Evolutionary conservation across 352 stramenopile genomes (phyloP).

Genomic region (Globisporangium solare): DNA sequence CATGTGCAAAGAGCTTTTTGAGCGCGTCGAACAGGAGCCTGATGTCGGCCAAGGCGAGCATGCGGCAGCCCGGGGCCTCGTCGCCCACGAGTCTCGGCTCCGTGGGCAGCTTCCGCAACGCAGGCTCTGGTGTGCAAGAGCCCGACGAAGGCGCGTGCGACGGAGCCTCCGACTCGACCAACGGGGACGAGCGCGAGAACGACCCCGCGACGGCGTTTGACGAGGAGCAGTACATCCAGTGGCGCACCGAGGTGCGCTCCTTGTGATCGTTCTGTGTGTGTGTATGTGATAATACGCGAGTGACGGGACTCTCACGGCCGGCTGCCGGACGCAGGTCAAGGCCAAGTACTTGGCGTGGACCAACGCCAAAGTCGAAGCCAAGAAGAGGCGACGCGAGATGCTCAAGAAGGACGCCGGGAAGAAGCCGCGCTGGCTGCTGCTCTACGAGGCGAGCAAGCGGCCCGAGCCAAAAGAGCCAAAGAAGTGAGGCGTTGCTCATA

Average conservation of each 20-base stretch:
- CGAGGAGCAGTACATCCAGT: conserved; percentile 57
- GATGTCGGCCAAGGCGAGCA: conserved; percentile 21
- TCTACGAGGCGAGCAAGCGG: conserved; percentile 61
- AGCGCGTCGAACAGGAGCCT: conserved; percentile 37
- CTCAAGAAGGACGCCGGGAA: conserved; percentile 50
- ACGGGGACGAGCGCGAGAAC: conserved; percentile 9
- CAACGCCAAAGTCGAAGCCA: conserved; percentile 51
- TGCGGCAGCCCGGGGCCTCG: conserved; percentile 6
- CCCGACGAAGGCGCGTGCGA: conserved; percentile 7
- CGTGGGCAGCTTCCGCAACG: conserved; percentile 9
- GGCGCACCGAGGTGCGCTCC: conserved; percentile 44
- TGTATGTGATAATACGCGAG: no score
- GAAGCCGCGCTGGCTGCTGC: conserved; percentile 62
- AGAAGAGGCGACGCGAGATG: conserved; percentile 34
- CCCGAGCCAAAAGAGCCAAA: conserved; percentile 23
- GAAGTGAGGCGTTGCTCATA: conserved; percentile 4
- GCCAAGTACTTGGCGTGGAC: conserved; percentile 73
- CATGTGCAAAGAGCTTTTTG: conserved; percentile 34
- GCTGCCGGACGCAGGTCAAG: conserved; percentile 34
- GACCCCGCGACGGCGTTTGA: conserved; percentile 27
- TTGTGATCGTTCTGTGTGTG: neutral
- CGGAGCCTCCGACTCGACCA: no score
- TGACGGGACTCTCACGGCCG: neutral
- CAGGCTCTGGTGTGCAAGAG: conserved; percentile 12
- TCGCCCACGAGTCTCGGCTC: conserved; percentile 15